Conservation (phyloP, 2,329 filamentous ascomycete species). For the Didymellaceae sp. region DNA sequence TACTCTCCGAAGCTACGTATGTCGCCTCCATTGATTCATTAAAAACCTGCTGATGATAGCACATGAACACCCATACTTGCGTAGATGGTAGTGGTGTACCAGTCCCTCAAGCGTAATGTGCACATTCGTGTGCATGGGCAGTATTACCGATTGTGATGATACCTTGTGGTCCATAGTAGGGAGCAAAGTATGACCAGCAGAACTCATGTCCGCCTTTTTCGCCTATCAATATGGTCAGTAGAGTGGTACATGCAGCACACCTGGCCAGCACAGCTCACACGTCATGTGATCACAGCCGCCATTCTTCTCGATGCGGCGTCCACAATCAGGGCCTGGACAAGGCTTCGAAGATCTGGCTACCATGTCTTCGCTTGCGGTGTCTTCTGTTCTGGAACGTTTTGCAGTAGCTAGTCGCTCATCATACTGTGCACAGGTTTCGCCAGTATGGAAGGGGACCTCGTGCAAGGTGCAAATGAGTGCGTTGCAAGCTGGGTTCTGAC, state of each 20-base stretch:
- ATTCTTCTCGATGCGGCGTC: background rate
- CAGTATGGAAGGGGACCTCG: constrained; percentile 11
- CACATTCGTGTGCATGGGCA: background rate
- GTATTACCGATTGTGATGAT: background rate
- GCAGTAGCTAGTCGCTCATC: background rate
- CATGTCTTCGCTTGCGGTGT: background rate
- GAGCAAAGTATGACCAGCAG: background rate
- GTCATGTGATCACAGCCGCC: constrained; percentile 1
- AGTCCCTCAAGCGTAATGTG: too few species aligned
- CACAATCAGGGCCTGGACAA: background rate
- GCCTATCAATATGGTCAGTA: background rate
- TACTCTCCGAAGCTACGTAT: too few species aligned
- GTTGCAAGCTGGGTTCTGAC: background rate
- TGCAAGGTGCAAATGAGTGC: constrained; percentile 8
- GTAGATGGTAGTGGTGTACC: too few species aligned
- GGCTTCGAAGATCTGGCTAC: background rate
- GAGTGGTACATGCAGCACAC: background rate
- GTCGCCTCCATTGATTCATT: too few species aligned
- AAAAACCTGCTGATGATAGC: background rate
- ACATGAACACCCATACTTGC: background rate
- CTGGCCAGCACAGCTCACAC: background rate
- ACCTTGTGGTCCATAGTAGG: background rate
- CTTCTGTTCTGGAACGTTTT: background rate
- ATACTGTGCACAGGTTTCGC: constrained; percentile 7
- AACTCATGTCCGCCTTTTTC: background rate